Evolutionary conservation across 2,329 filamentous ascomycete species (phyloP).

Genomic region (Endoconidiophora polonica): DNA sequence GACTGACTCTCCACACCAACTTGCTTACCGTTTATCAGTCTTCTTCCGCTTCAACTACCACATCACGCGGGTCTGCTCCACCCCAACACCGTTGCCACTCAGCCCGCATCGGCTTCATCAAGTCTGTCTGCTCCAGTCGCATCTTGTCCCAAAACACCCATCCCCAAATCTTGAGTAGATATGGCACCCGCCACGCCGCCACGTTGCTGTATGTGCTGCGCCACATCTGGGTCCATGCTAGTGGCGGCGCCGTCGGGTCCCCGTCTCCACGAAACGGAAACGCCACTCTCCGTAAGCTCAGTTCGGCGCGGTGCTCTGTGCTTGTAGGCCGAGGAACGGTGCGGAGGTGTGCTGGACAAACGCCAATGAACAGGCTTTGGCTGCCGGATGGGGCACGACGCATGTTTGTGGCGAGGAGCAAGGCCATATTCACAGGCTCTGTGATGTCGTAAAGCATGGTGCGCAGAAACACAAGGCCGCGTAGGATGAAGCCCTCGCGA

Average conservation of each 20-base stretch:
- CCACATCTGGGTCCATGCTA: constrained; percentile 10
- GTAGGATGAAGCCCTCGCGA: constrained; percentile 3
- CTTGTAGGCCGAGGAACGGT: neutral
- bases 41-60: neutral
- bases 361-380: neutral
- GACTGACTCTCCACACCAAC: neutral
- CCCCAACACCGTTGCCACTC: constrained; percentile 11
- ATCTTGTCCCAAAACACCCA: constrained; percentile 11
- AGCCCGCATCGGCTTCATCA: constrained; percentile 1
- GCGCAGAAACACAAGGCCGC: constrained; percentile 5
- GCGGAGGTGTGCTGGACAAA: neutral
- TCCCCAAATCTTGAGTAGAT: constrained; percentile 11
- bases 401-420: neutral
- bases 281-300: neutral
- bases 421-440: neutral
- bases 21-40: neutral
- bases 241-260: neutral
- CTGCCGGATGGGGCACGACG: neutral
- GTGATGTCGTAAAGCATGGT: constrained; percentile 5
- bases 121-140: neutral
- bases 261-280: constrained; percentile 10
- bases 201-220: constrained; percentile 10
- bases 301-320: neutral
- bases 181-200: constrained; percentile 7
- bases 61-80: constrained; percentile 5